Base-by-base conservation (phyloP, 75 land plant species). In the Picea sitchensis region DNA sequence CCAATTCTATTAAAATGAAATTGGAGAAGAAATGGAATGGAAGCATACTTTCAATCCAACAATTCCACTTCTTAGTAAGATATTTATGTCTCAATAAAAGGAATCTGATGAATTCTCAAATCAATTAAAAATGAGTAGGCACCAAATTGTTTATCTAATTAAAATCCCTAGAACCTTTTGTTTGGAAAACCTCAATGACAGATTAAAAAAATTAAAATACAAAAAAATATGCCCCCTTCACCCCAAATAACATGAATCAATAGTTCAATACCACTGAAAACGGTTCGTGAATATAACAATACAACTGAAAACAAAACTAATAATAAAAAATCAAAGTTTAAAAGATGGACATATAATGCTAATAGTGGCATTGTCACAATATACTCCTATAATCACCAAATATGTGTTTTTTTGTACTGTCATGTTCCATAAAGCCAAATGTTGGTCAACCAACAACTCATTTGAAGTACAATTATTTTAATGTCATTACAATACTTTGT, bases 391-490 rank as follows among this genome's bases (percentile, higher is more conserved):
- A 26, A 26, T 26, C 26, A 26, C 26, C 26, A 26, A 0, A 26
- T 26, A 26, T 12, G 11, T 71, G n/a, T 44, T 38, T 71, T 67
- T 12, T 71, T 26, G 17, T 20, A 38, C 51, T 18, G 56, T 14
- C 47, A 71, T 69, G 23, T 47, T 20, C 9, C 26, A 71, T 13
- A 21, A 8, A 20, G 51, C 18, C 2, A 44, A 71, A 71, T 44
- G 11, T 44, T 71, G 23, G 56, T 71, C 56, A n/a, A 13, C 23
- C 74, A 71, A 71, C 9, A 32, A 21, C 56, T 71, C 74, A 44
- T n/a, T 71, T 71, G 74, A 12, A 71, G 51, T 44, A 20, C 56
- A 71, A 71, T 71, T 71, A 71, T 71, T 71, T 71, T n/a, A 56
- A 23, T 44, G 74, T 26, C 74, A 71, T 38, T 44, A 71, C 74